Conservation (phyloP, 169 alveolate genomes). For the Cryptosporidium sp. region DNA sequence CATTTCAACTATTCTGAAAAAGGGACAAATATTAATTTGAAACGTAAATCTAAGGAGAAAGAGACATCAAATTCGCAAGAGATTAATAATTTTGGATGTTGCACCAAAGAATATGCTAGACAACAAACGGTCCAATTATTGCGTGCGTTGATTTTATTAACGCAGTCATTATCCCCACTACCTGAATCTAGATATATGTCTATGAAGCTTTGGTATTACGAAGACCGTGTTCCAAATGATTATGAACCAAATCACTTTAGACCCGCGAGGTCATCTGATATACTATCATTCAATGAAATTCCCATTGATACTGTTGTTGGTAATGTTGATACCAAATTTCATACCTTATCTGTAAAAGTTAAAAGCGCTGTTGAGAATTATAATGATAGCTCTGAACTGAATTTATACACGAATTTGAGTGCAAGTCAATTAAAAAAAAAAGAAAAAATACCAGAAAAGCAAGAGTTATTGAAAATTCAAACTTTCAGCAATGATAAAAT, state of each 20-base stretch:
- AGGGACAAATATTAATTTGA: slow-evolving; percentile 75
- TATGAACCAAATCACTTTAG: slow-evolving; percentile 87
- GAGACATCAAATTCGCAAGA: slow-evolving; percentile 45
- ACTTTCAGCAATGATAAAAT: background rate
- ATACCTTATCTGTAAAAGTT: slow-evolving; percentile 78
- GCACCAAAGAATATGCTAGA: slow-evolving; percentile 79
- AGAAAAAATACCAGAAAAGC: background rate
- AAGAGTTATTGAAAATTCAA: background rate
- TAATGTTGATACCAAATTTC: slow-evolving; percentile 80
- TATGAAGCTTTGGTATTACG: slow-evolving; percentile 85
- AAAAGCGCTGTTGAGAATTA: slow-evolving; percentile 77
- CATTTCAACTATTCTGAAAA: slow-evolving; percentile 78
- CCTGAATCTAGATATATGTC: slow-evolving; percentile 85
- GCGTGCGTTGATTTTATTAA: slow-evolving; percentile 83
- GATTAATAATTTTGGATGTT: slow-evolving; percentile 77
- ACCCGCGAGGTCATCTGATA: slow-evolving; percentile 80
- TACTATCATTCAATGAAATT: slow-evolving; percentile 72
- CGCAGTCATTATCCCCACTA: slow-evolving; percentile 86
- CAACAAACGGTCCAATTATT: slow-evolving; percentile 80
- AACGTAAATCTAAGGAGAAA: slow-evolving; percentile 54
- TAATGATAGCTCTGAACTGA: slow-evolving; percentile 7
- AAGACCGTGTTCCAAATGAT: slow-evolving; percentile 84
- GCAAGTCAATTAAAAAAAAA: slow-evolving; percentile 8
- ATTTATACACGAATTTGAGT: background rate
- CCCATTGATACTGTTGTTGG: slow-evolving; percentile 83